Base-by-base conservation (phyloP, 169 alveolate species). In the Theileria equi region DNA sequence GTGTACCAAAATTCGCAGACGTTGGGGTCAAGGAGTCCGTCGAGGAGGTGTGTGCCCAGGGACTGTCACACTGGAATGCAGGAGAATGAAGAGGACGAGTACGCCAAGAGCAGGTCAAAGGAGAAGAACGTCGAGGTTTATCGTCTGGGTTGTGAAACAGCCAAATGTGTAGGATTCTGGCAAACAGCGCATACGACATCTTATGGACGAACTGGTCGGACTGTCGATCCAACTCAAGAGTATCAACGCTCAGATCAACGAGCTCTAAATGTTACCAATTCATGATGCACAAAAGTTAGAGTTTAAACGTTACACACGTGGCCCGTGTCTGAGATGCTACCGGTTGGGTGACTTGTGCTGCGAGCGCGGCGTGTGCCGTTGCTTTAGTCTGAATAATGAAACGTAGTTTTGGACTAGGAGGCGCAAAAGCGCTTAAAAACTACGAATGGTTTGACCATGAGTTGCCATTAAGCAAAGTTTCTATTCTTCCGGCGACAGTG, bases 361-460 rank as follows among this genome's bases (percentile, higher is more conserved):
- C n/a, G n/a, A n/a, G n/a, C n/a, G n/a, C n/a, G n/a, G n/a, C n/a
- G n/a, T n/a, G n/a, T n/a, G n/a, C n/a, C n/a, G n/a, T n/a, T 38
- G n/a, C n/a, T 38, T 52, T 40, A 57, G 19, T 25, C 3, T 25
- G 44, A 57, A 35, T 57, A 5, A 57, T 59, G 65, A 59, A 59
- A 45, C 35, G 34, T 41, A 45, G 8, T 57, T 25, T 28, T 17
- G 7, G 62, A 23, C 13, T 59, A 34, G 16, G 59, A 28, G 31
- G 41, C 48, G 48, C 69, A 25, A 74, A 49, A 38, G n/a, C n/a
- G 4, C 52, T 43, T 32, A 68, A 74, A 32, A n/a, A 44, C 57
- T 47, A 44, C 23, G 80, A 52, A 45, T 74, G 77, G 79, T 64
- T 74, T 60, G 84, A 74, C 59, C 69, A 55, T 31, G 86, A 77